phyloP scores from a whole-genome alignment of 371 early-diverging fungal genomes.

The Paraphysoderma sedebokerense region DNA sequence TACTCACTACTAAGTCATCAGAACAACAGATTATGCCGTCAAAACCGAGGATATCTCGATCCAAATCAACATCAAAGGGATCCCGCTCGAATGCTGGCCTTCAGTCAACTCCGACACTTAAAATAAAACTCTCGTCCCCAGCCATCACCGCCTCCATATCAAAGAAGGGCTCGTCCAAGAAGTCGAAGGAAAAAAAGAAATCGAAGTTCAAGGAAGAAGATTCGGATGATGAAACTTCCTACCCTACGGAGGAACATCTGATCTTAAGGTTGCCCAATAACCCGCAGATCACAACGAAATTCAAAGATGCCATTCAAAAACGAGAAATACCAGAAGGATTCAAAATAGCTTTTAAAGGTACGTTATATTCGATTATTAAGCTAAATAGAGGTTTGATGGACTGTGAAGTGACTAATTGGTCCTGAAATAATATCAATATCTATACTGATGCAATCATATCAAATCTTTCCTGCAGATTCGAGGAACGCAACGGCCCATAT shows the following conservation, averaged over 20 bases:
- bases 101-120: too few species aligned
- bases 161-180: too few species aligned
- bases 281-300: slow-evolving; percentile 26
- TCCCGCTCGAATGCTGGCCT: too few species aligned
- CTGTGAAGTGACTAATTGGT: not conserved
- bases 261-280: slow-evolving; percentile 59
- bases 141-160: too few species aligned
- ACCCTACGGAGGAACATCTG: slow-evolving; percentile 53
- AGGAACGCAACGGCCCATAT: slow-evolving; percentile 52
- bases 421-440: not conserved
- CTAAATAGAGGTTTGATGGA: not conserved
- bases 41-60: too few species aligned
- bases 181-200: too few species aligned
- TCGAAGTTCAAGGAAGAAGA: too few species aligned
- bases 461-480: too few species aligned
- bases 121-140: too few species aligned
- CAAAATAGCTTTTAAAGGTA: slow-evolving; percentile 42
- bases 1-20: too few species aligned
- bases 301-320: slow-evolving; percentile 44
- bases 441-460: not conserved
- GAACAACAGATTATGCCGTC: too few species aligned
- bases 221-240: slow-evolving; percentile 43
- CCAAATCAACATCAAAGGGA: too few species aligned
- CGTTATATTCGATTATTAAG: not conserved
- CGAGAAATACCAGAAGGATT: slow-evolving; percentile 50